phyloP scores from a whole-genome alignment of 306 rosid species.

The Quercus cerris region DNA sequence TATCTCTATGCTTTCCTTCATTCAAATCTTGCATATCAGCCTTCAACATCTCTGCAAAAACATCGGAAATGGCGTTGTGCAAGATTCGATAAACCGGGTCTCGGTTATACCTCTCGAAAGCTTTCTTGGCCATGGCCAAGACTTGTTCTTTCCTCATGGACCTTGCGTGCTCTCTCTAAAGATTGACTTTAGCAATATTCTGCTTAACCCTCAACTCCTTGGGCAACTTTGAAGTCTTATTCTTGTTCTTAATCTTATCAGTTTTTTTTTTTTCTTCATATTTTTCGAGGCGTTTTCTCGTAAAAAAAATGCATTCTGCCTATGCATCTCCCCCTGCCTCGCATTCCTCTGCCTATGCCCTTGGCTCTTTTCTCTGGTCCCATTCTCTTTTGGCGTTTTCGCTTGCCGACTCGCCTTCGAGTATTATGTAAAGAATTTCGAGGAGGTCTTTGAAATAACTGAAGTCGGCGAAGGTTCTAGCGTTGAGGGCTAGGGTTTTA shows the following conservation, averaged over 20 bases:
- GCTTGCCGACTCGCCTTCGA: slow-evolving; percentile 36
- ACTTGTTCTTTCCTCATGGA: neutral
- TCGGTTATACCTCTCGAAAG: slow-evolving; percentile 24
- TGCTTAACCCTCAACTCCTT: too few relatives aligned
- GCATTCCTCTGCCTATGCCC: neutral
- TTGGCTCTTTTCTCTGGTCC: neutral
- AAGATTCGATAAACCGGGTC: slow-evolving; percentile 42
- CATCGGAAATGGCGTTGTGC: slow-evolving; percentile 43
- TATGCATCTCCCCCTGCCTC: too few relatives aligned
- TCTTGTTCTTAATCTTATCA: too few relatives aligned
- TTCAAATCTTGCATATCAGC: slow-evolving; percentile 41
- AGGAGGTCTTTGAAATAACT: slow-evolving; percentile 73
- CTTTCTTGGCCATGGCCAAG: slow-evolving; percentile 57
- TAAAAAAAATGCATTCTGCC: too few relatives aligned
- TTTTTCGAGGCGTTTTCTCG: neutral
- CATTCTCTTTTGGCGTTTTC: slow-evolving; percentile 30
- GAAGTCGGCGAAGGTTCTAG: slow-evolving; percentile 50
- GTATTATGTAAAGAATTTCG: slow-evolving; percentile 57
- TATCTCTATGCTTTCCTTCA: slow-evolving; percentile 16
- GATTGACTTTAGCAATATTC: too few relatives aligned
- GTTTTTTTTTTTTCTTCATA: too few relatives aligned
- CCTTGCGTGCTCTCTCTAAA: too few relatives aligned
- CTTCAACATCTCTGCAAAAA: slow-evolving; percentile 49
- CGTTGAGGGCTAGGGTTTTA: slow-evolving; percentile 35
- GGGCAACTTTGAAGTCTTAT: too few relatives aligned